Conservation (phyloP, 2,329 filamentous ascomycete genomes). For the Aspergillus fructus region DNA sequence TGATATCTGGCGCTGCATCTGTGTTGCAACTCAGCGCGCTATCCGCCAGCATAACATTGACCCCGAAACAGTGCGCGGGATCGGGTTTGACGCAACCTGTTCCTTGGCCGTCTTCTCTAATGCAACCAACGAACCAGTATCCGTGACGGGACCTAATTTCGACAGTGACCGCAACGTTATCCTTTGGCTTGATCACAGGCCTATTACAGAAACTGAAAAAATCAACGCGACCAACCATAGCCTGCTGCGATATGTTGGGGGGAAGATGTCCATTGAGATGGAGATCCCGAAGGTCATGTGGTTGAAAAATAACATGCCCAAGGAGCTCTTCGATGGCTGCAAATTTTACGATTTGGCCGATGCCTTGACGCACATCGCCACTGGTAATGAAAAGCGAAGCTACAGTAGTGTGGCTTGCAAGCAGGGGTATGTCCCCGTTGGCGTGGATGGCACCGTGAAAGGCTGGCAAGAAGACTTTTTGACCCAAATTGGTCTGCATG, state of each 20-base stretch:
- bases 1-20: conserved; percentile 96
- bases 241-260: conserved; percentile 90
- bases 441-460: conserved; percentile 94
- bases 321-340: conserved; percentile 84
- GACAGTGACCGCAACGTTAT: conserved; percentile 92
- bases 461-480: conserved; percentile 98
- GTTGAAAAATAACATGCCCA: conserved; percentile 98
- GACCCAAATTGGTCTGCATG: conserved; percentile 77
- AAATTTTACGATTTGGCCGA: conserved; percentile 97
- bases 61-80: conserved; percentile 73
- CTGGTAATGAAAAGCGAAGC: conserved; percentile 85
- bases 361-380: conserved; percentile 90
- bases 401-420: conserved; percentile 97
- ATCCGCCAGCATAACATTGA: conserved; percentile 80
- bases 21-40: conserved; percentile 78
- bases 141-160: conserved; percentile 87
- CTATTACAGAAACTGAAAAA: conserved; percentile 83
- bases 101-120: conserved; percentile 87
- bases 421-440: conserved; percentile 94
- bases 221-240: conserved; percentile 94
- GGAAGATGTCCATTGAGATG: conserved; percentile 99
- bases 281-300: conserved; percentile 97
- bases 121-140: conserved; percentile 85
- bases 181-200: conserved; percentile 94
- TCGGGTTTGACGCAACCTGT: conserved; percentile 98